Percentiles rank a stretch among this genome's conserved stretches.
These are phyloP conservation scores for Ramaria sp. DNA, from an alignment of 768 basidiomycete genomes.

Conservation along the genomic window DNA sequence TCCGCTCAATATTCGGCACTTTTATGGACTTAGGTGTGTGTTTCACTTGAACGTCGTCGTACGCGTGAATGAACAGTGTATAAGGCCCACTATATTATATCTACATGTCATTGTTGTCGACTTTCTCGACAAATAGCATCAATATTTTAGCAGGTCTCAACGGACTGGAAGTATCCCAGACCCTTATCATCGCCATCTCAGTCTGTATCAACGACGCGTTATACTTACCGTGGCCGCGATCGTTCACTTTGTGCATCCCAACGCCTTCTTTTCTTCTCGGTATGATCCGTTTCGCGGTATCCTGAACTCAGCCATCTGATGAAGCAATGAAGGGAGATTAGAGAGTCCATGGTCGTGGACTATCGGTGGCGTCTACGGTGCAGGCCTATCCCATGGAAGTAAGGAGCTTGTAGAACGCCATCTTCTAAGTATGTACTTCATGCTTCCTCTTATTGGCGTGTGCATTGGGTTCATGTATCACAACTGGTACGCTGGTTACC, in stretches of 20 bases:
- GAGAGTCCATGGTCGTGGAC: conserved; percentile 22
- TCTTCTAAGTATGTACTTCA: conserved; percentile 93
- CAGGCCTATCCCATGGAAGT: conserved; percentile 81
- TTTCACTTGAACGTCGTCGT: neutral
- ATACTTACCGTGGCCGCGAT: conserved; percentile 84
- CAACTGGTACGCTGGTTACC: conserved; percentile 63
- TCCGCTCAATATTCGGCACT: conserved; percentile 62
- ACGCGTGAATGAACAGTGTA: neutral
- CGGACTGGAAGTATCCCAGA: conserved; percentile 90
- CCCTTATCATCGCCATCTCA: conserved; percentile 83
- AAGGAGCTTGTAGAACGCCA: conserved; percentile 84
- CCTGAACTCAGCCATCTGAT: conserved; percentile 26
- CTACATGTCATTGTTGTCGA: conserved; percentile 93
- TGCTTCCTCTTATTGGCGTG: conserved; percentile 88
- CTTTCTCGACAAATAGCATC: conserved; percentile 95
- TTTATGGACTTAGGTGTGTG: conserved; percentile 79
- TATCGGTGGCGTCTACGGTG: conserved; percentile 70
- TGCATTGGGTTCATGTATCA: conserved; percentile 88
- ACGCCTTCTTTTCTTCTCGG: conserved; percentile 28
- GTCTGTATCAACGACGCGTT: conserved; percentile 87
- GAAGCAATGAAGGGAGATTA: conserved; percentile 48
- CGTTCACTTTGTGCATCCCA: conserved; percentile 49
- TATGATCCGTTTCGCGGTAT: neutral
- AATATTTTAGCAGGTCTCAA: conserved; percentile 98
- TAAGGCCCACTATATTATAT: conserved; percentile 89